Evolutionary conservation across 768 basidiomycete genomes (phyloP).

Genomic region (Termitomyces sp.): DNA sequence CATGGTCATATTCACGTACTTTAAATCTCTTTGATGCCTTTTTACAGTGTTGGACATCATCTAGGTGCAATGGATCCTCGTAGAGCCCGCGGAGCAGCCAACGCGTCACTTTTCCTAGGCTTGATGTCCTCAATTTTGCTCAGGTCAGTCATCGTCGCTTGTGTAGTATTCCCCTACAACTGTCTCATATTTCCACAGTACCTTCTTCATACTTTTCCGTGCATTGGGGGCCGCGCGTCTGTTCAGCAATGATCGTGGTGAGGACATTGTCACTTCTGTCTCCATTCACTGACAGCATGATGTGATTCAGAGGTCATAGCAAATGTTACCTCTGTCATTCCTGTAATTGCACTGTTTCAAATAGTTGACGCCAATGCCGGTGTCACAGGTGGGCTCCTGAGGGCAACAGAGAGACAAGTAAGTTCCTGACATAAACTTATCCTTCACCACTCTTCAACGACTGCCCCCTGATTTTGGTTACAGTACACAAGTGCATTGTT

Average conservation of each 20-base stretch:
- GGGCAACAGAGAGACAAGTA: conserved; percentile 21
- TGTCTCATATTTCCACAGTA: not conserved
- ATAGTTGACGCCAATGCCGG: not conserved
- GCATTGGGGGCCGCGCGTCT: not conserved
- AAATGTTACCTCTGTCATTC: no score
- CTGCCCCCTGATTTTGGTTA: no score
- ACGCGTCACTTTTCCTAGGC: not conserved
- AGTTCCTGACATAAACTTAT: conserved; percentile 15
- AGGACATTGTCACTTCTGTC: not conserved
- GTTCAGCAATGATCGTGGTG: not conserved
- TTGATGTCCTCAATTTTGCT: not conserved
- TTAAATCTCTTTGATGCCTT: not conserved
- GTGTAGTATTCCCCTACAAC: no score
- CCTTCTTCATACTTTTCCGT: not conserved
- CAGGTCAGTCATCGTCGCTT: not conserved
- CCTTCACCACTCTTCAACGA: no score
- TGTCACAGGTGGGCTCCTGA: not conserved
- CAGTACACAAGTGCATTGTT: no score
- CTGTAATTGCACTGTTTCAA: not conserved
- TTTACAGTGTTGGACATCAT: conserved; percentile 6
- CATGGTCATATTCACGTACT: not conserved
- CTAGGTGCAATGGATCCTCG: no score
- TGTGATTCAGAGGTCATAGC: no score
- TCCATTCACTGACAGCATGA: not conserved
- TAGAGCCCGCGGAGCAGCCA: no score